Conservation (phyloP, 768 basidiomycete species). For the Dioszegia aurantiaca region DNA sequence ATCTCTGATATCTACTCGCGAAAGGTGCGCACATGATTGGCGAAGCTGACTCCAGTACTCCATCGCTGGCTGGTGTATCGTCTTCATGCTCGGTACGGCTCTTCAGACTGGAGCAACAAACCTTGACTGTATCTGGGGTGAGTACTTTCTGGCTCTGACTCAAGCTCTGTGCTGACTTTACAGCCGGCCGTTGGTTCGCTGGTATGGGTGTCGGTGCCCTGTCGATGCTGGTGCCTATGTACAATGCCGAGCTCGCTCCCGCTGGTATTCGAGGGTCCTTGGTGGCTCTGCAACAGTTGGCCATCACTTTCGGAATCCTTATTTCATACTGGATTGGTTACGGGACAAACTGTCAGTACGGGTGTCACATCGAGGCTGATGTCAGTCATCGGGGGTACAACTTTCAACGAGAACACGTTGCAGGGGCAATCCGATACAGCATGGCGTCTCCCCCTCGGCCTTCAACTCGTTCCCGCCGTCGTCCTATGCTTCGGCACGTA, state of each 20-base stretch:
- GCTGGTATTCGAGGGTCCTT: slow-evolving; percentile 78
- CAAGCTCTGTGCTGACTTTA: slow-evolving; percentile 10
- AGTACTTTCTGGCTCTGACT: neutral
- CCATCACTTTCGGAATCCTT: slow-evolving; percentile 62
- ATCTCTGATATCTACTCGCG: slow-evolving; percentile 70
- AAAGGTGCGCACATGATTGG: slow-evolving; percentile 56
- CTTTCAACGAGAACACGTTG: slow-evolving; percentile 3
- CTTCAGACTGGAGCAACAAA: slow-evolving; percentile 52
- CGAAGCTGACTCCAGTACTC: slow-evolving; percentile 29
- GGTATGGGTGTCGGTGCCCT: slow-evolving; percentile 78
- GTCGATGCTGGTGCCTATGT: slow-evolving; percentile 78
- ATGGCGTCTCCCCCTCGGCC: slow-evolving; percentile 70
- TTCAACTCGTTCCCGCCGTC: slow-evolving; percentile 72
- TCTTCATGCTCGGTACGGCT: slow-evolving; percentile 69
- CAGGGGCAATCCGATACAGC: slow-evolving; percentile 63
- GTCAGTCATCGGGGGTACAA: slow-evolving; percentile 53
- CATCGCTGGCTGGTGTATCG: slow-evolving; percentile 59
- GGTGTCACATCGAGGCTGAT: neutral
- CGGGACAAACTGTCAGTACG: slow-evolving; percentile 60
- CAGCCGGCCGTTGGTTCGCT: slow-evolving; percentile 65
- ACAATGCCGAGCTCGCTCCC: slow-evolving; percentile 61
- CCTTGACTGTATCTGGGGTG: slow-evolving; percentile 65
- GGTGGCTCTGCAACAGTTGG: slow-evolving; percentile 76
- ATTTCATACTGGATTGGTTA: slow-evolving; percentile 57
- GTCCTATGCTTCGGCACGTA: slow-evolving; percentile 68